Evolutionary conservation across 2,329 filamentous ascomycete species (phyloP), one percentile per base, ranked within the genome.

Genomic region (Bipolaris victoriae): DNA sequence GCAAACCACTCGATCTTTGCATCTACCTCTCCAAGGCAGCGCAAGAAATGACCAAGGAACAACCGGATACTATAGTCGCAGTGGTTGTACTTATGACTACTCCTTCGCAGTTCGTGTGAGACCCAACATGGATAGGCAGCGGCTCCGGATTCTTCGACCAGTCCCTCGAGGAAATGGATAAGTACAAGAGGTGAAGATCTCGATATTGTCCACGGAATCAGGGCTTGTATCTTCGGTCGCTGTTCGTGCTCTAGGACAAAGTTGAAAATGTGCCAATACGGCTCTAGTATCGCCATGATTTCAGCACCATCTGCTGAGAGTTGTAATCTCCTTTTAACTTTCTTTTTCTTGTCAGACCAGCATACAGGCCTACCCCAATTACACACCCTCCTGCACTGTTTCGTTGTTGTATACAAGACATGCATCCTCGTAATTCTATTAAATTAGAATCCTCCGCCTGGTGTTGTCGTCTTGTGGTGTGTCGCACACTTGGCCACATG

Each of bases 251-350:
- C 33, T 6, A 54, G 39, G n/a, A 45, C 24, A 33, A 49, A 18
- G 33, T 49, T 57, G 50, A 57, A 54, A 18, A 57, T 22, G 9
- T 49, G 35, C 50, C 55, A 57, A 26, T 49, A 57, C 16, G 39
- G 50, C 31, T 49, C 20, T 9, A 57, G 10, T 40, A 49, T 54
- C 4, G 39, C 16, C 5, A 16, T 36, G 20, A 49, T n/a, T 18
- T 40, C 1, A 15, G 18, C n/a, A 16, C 26, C 31, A 11, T 57
- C 41, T 20, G 13, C 7, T 5, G 18, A 9, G 7, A 16, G 11
- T 5, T 10, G 22, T 18, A 26, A 9, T 37, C 11, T 26, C 7
- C 4, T 26, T 39, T 9, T 7, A 3, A 22, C 33, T 39, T 29
- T 26, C 7, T 4, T 10, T 15, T 11, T 22, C 10, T 5, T 39